A percentile compares a stretch with the other conserved stretches of the same genome.
Evolutionary conservation across 306 rosid species (phyloP).

Genomic region (Pterocarpus macrocarpus): DNA sequence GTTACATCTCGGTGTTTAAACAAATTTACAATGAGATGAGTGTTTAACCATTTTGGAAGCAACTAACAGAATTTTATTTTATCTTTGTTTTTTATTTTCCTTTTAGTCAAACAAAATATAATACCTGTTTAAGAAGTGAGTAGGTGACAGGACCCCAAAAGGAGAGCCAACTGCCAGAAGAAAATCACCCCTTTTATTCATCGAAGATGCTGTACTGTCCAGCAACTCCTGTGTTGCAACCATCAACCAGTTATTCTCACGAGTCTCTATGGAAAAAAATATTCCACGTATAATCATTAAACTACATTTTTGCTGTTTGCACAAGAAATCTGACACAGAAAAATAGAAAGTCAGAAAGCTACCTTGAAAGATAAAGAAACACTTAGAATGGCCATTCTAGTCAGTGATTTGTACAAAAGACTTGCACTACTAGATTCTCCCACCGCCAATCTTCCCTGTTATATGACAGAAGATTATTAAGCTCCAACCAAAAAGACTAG

Average conservation of each 20-base stretch:
- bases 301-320: constrained; percentile 19
- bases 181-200: constrained; percentile 78
- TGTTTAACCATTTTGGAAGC: constrained; percentile 31
- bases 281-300: constrained; percentile 14
- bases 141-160: constrained; percentile 89
- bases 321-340: constrained; percentile 30
- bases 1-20: constrained; percentile 5
- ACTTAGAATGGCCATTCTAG: constrained; percentile 89
- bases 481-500: constrained; percentile 42
- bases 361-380: constrained; percentile 74
- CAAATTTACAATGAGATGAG: constrained; percentile 24
- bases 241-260: constrained; percentile 44
- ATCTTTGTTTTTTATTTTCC: neutral
- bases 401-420: constrained; percentile 62
- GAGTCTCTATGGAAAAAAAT: constrained; percentile 31
- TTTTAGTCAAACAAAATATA: constrained; percentile 12
- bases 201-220: constrained; percentile 60
- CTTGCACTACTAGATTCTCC: constrained; percentile 56
- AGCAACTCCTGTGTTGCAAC: constrained; percentile 63
- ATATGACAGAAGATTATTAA: constrained; percentile 52
- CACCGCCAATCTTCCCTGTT: constrained; percentile 64
- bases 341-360: constrained; percentile 36
- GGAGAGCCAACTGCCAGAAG: constrained; percentile 95
- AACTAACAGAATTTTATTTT: constrained; percentile 13
- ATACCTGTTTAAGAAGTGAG: constrained; percentile 94